Evolutionary conservation across 1,284 basidiomycete genomes (phyloP).

Genomic region (Meira miltonrushii): DNA sequence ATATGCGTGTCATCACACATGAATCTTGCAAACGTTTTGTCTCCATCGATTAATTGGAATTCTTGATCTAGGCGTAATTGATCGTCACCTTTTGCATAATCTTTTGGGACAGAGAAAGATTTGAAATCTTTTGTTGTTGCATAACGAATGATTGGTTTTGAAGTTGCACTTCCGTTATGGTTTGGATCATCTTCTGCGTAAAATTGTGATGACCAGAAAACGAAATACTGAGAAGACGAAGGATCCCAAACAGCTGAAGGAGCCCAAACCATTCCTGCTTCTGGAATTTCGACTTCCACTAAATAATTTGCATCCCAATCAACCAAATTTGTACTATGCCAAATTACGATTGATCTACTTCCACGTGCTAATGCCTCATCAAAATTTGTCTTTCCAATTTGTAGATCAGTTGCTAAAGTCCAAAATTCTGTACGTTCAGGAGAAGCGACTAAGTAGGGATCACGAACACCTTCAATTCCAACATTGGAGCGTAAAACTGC

Average conservation of each 20-base stretch:
- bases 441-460: constrained; percentile 21
- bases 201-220: constrained; percentile 16
- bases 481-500: constrained; percentile 17
- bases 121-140: constrained; percentile 15
- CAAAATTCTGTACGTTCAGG: constrained; percentile 19
- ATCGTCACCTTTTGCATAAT: neutral
- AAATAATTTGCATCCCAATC: neutral
- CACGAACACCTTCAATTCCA: constrained; percentile 21
- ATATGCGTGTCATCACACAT: constrained; percentile 10
- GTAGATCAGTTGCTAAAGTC: constrained; percentile 24
- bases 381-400: constrained; percentile 17
- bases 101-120: neutral
- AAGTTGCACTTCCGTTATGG: neutral
- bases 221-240: neutral
- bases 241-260: constrained; percentile 11
- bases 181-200: constrained; percentile 12
- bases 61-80: constrained; percentile 15
- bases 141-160: constrained; percentile 9
- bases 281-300: constrained; percentile 2
- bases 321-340: neutral
- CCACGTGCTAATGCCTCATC: constrained; percentile 15
- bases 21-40: constrained; percentile 9
- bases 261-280: constrained; percentile 18
- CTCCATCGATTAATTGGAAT: constrained; percentile 8
- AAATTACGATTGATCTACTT: neutral